These are phyloP conservation scores for Solanum corneliomulleri DNA, from an alignment of 257 asterid genomes.

Conservation along the genomic window DNA sequence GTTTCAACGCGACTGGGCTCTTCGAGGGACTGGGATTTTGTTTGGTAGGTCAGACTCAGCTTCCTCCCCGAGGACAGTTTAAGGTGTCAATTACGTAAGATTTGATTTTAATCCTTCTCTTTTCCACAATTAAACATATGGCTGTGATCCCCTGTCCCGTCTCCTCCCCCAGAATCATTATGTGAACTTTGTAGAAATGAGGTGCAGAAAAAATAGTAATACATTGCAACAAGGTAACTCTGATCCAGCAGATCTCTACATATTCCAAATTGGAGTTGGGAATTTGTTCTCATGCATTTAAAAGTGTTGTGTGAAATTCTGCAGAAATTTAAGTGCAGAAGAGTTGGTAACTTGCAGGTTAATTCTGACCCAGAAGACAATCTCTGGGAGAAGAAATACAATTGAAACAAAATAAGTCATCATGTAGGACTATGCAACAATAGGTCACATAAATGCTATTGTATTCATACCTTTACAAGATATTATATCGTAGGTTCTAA, in stretches of 20 bases:
- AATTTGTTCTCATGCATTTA: not conserved
- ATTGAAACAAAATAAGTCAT: not conserved
- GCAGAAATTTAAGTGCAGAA: not conserved
- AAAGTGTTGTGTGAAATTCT: not conserved
- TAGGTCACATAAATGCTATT: not conserved
- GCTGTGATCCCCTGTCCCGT: not conserved
- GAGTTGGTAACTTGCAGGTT: not conserved
- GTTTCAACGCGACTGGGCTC: constrained; percentile 50
- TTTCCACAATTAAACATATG: not conserved
- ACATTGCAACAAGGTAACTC: not conserved
- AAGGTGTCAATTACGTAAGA: not conserved
- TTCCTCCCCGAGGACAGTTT: constrained; percentile 48
- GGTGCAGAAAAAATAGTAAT: not conserved
- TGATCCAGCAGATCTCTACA: not conserved
- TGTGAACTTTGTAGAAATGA: not conserved
- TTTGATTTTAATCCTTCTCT: not conserved
- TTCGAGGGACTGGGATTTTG: constrained; percentile 49
- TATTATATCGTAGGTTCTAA: not conserved
- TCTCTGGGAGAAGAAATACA: not conserved
- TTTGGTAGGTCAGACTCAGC: constrained; percentile 41
- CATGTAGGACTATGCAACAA: not conserved
- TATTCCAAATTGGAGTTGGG: not conserved
- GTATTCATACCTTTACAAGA: not conserved
- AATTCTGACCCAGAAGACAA: not conserved
- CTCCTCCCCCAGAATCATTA: not conserved